Evolutionary conservation across 192 early-diverging fungal genomes (phyloP), one percentile per base, ranked within the genome.

Genomic region (Lunasporangiospora selenospora): DNA sequence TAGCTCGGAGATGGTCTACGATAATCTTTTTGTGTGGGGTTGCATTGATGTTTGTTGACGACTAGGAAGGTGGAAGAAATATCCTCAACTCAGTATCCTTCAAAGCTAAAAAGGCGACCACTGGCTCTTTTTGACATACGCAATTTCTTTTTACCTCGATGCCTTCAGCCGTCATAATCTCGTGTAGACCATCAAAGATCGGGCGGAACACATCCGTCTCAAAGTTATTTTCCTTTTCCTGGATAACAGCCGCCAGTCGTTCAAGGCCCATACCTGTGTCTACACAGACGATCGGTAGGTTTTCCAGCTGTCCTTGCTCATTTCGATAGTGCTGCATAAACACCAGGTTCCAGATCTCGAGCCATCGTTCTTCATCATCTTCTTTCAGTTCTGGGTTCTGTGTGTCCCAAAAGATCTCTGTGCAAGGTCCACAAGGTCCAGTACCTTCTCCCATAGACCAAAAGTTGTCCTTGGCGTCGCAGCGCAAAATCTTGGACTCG

Each of bases 361-460:
- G 47, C 83, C 83, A 88, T 7, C 83, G 60, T 32, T 52, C 34
- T 30, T 66, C 67, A 67, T 46, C 58, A 40, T 64, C 71, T 16
- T 84, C 81, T 2, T 64, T 67, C 7, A 79, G 27, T 3, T 69
- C 61, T n/a, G 67, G 65, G 27, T 76, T 44, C 36, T 56, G 49
- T 16, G 83, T 84, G 48, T 88, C 86, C 82, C 84, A 88, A 64
- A 84, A 88, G 16, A 88, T 86, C 33, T 88, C 86, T 18, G 83
- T 82, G 38, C 84, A 86, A 1, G 86, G 81, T 4, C 86, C 84
- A 62, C 84, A 88, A 9, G 86, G 86, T 33, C 87, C 83, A 39
- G 80, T 76, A 23, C 81, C 84, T 58, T 88, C 83, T 8, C 85
- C 85, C 87, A 88, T 87, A 5, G 79, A 62, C 83, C 87, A 88